Evolutionary conservation across 2,329 filamentous ascomycete genomes (phyloP).

Genomic region (Epichloe sylvatica): DNA sequence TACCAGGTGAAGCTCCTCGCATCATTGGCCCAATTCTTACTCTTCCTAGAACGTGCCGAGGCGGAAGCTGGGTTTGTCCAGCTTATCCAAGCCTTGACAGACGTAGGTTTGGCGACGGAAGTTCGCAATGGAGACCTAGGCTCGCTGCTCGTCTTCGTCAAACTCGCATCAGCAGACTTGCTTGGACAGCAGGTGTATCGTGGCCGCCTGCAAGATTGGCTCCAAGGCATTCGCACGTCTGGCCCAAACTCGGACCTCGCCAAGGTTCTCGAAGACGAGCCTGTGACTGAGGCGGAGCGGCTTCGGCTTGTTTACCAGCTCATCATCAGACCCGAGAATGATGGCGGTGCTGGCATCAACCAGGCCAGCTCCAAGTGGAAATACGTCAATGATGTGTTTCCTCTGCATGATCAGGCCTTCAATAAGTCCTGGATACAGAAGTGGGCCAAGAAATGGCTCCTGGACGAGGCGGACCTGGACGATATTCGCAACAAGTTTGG

Average conservation of each 20-base stretch:
- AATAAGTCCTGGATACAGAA: constrained; percentile 64
- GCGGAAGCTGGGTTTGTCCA: constrained; percentile 65
- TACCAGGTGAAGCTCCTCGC: not conserved
- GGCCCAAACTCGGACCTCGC: constrained; percentile 62
- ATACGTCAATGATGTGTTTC: constrained; percentile 59
- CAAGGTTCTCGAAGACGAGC: constrained; percentile 54
- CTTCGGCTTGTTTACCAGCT: constrained; percentile 79
- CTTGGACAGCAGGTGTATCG: constrained; percentile 72
- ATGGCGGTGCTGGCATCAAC: constrained; percentile 68
- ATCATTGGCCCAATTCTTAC: not conserved
- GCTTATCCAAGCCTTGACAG: constrained; percentile 60
- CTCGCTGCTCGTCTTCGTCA: constrained; percentile 71
- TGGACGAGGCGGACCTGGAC: constrained; percentile 54
- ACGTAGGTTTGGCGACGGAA: constrained; percentile 74
- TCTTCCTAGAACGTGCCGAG: constrained; percentile 45
- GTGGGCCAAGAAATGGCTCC: constrained; percentile 57
- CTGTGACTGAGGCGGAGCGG: constrained; percentile 76
- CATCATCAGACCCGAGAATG: constrained; percentile 56
- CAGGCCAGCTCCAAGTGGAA: constrained; percentile 57
- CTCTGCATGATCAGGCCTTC: constrained; percentile 62
- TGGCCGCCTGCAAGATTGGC: constrained; percentile 82
- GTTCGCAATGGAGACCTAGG: constrained; percentile 66
- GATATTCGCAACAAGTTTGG: constrained; percentile 65
- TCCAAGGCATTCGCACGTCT: constrained; percentile 69
- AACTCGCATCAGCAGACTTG: constrained; percentile 60